Base-by-base conservation (phyloP, 768 basidiomycete genomes). In the Leccinum disarticulatum region DNA sequence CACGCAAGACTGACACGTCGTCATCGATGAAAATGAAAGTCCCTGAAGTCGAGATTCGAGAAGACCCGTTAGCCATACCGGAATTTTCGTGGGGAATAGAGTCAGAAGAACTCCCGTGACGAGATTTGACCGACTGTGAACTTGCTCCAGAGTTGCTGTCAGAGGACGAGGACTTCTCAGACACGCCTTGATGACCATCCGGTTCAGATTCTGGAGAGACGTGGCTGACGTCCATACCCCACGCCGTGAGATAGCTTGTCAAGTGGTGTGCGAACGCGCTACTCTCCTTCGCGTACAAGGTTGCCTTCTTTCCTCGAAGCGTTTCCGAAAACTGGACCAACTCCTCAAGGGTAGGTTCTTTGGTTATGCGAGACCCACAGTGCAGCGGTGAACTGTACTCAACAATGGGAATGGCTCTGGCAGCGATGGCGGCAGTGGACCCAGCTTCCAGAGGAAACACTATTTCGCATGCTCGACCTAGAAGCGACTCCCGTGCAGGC, bases 141-240 rank as follows among this genome's bases (percentile, higher is more conserved):
- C 19, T 52, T 41, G 31, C 10, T 19, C 46, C 58, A 13, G 51
- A 52, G 22, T 51, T 60, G 38, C 49, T 61, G 49, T 60, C 61
- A 2, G 63, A 22, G 33, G 57, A 60, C 17, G 57, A 56, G 22
- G 49, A 22, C 57, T 52, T 66, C 33, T 73, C 74, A 27, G 43
- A 53, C 28, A 57, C 11, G 46, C 31, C 28, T 38, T 65, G 74
- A 36, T 61, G 55, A n/a, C 68, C 71, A 54, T 90, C 86, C 2
- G 73, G 72, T 22, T 81, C 83, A 11, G 80, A 79, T 54, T 87
- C 86, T 2, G 83, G 78, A 8, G 87, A 85, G 48, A 87, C 80
- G 75, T 95, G 93, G 54, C 84, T 87, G 47, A 98, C 87, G 67
- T 96, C 93, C 87, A 98, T 83, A 13, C 95, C 95, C 96, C 96